These are phyloP conservation scores for Schizothecium vesticola DNA, from an alignment of 495 filamentous ascomycete genomes.

Conservation along the genomic window DNA sequence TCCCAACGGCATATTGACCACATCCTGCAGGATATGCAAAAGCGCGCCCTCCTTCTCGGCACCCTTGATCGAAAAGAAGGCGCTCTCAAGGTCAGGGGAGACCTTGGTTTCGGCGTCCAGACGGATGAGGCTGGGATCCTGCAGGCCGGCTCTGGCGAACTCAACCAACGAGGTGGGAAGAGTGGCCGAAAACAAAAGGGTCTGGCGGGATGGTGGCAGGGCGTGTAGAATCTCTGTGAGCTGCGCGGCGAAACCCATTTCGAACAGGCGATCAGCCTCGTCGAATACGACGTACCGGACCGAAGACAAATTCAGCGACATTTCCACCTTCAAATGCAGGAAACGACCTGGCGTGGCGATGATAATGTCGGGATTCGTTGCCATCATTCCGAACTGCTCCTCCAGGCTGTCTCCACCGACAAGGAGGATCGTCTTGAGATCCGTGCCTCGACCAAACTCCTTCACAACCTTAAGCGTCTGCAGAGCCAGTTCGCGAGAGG, in stretches of 20 bases:
- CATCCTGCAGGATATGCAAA: constrained; percentile 78
- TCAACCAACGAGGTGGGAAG: constrained; percentile 90
- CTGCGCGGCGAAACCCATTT: constrained; percentile 95
- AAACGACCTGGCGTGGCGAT: constrained; percentile 96
- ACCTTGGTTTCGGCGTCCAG: constrained; percentile 93
- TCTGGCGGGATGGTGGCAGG: constrained; percentile 77
- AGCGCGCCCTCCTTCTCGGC: constrained; percentile 90
- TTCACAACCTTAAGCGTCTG: constrained; percentile 96
- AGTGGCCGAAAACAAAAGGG: constrained; percentile 90
- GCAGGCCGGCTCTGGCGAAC: constrained; percentile 87
- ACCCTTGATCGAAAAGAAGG: constrained; percentile 88
- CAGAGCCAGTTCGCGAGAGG: constrained; percentile 85
- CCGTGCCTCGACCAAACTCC: constrained; percentile 84
- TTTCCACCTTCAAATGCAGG: constrained; percentile 91
- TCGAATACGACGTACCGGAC: constrained; percentile 93
- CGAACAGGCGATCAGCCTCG: constrained; percentile 92
- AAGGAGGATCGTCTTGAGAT: constrained; percentile 79
- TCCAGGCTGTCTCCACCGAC: constrained; percentile 95
- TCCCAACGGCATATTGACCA: constrained; percentile 90
- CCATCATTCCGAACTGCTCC: constrained; percentile 92
- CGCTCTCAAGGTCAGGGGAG: constrained; percentile 86
- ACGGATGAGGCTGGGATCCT: constrained; percentile 81
- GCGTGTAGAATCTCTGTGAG: constrained; percentile 89
- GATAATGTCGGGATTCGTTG: constrained; percentile 88
- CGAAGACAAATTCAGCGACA: constrained; percentile 79